Evolutionary conservation across 768 basidiomycete species (phyloP).

Genomic region (Dioszegia aurantiaca): DNA sequence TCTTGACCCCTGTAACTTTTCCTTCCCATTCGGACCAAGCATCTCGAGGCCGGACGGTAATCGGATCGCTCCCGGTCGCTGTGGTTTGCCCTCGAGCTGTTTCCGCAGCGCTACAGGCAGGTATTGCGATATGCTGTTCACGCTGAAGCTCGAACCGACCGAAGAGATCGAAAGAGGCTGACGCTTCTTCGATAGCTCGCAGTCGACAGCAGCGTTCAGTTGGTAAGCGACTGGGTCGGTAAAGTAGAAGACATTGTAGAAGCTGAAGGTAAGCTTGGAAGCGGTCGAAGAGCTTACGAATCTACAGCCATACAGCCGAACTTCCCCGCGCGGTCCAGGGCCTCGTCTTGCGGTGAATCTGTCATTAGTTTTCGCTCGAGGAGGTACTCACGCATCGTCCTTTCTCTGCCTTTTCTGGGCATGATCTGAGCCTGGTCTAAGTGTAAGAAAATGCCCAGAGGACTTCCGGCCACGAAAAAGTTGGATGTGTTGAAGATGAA

Average conservation of each 20-base stretch:
- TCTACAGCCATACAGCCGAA: conserved; percentile 56
- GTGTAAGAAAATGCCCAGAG: conserved; percentile 56
- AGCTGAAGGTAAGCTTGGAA: conserved; percentile 36
- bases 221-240: conserved; percentile 56
- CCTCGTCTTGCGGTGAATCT: conserved; percentile 55
- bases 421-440: conserved; percentile 56
- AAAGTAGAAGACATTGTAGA: conserved; percentile 56
- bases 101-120: conserved; percentile 35
- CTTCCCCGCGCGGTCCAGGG: conserved; percentile 54
- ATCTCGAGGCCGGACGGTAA: conserved; percentile 53
- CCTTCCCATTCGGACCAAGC: conserved; percentile 48
- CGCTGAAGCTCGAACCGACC: conserved; percentile 13
- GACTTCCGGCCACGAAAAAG: conserved; percentile 55
- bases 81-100: conserved; percentile 30
- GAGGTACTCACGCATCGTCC: conserved; percentile 49
- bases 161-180: conserved; percentile 47
- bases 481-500: conserved; percentile 54
- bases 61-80: conserved; percentile 47
- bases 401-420: conserved; percentile 54
- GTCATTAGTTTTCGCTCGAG: conserved; percentile 1
- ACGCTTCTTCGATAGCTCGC: conserved; percentile 35
- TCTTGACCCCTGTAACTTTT: conserved; percentile 47
- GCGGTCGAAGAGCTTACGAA: conserved; percentile 28
- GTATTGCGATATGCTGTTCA: conserved; percentile 45
- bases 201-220: conserved; percentile 56